These are phyloP conservation scores for Fomitopsis betulina DNA, from an alignment of 1,284 basidiomycete genomes.

Conservation along the genomic window DNA sequence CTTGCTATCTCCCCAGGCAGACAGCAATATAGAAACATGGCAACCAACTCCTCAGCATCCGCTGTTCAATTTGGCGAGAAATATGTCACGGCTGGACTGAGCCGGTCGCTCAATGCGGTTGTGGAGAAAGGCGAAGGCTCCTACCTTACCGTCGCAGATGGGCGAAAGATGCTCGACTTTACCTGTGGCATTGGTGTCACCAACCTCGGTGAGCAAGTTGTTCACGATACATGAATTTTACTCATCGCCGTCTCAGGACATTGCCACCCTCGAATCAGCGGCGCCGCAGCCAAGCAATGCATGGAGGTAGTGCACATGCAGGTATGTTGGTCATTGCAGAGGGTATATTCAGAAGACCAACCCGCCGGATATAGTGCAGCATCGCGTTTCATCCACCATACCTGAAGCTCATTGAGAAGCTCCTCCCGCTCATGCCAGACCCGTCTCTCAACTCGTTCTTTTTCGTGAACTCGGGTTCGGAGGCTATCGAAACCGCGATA, in stretches of 20 bases:
- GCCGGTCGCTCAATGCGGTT: conserved; percentile 64
- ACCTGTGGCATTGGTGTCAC: conserved; percentile 86
- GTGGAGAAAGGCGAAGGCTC: conserved; percentile 78
- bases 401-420: conserved; percentile 69
- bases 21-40: conserved; percentile 15
- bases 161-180: conserved; percentile 75
- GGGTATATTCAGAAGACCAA: not conserved
- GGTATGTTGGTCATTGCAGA: conserved; percentile 25
- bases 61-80: conserved; percentile 46
- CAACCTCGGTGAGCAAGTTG: conserved; percentile 51
- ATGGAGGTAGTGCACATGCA: conserved; percentile 80
- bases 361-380: conserved; percentile 51
- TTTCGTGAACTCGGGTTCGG: conserved; percentile 94
- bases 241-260: conserved; percentile 53
- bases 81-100: conserved; percentile 71
- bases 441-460: conserved; percentile 90
- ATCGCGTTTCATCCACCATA: conserved; percentile 78
- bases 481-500: conserved; percentile 82
- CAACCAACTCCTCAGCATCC: conserved; percentile 11
- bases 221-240: not conserved
- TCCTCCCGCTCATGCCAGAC: conserved; percentile 83
- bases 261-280: conserved; percentile 83
- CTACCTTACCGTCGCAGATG: conserved; percentile 69
- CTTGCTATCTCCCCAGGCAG: not conserved
- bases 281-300: conserved; percentile 84